These are phyloP conservation scores for Xylariaceae sp. DNA, from an alignment of 2,329 filamentous ascomycete genomes.

Conservation along the genomic window DNA sequence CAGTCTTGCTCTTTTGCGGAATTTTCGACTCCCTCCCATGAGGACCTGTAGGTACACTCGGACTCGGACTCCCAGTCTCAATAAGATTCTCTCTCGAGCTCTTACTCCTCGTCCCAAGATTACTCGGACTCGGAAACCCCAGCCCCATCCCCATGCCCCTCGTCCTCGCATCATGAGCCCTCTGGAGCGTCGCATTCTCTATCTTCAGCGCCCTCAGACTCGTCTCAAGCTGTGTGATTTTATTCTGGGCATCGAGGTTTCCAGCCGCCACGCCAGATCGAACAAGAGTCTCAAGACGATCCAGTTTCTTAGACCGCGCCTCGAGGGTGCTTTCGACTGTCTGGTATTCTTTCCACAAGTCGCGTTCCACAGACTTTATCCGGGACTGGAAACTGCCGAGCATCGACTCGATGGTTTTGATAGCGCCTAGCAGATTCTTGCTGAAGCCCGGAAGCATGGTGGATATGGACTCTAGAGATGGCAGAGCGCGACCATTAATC, in stretches of 20 bases:
- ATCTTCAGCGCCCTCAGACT: constrained; percentile 62
- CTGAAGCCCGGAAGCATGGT: constrained; percentile 85
- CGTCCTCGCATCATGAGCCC: constrained; percentile 57
- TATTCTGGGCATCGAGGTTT: constrained; percentile 41
- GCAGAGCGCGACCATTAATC: constrained; percentile 79
- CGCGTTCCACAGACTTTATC: constrained; percentile 81
- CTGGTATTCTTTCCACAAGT: constrained; percentile 89
- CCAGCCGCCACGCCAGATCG: constrained; percentile 60
- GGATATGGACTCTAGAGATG: constrained; percentile 80
- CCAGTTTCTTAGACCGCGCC: constrained; percentile 76
- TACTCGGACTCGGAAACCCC: constrained; percentile 16
- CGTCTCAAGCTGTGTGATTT: constrained; percentile 56
- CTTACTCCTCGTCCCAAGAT: constrained; percentile 42
- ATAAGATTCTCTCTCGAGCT: constrained; percentile 31
- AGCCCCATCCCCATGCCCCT: constrained; percentile 26
- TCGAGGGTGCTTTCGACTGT: constrained; percentile 79
- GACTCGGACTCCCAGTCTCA: constrained; percentile 49
- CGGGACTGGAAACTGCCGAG: constrained; percentile 74
- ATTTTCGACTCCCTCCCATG: constrained; percentile 28
- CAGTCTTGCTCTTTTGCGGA: constrained; percentile 38
- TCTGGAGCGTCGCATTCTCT: constrained; percentile 67
- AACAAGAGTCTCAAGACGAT: constrained; percentile 78
- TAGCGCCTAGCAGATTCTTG: constrained; percentile 80
- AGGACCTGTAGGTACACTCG: constrained; percentile 54
- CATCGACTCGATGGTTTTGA: constrained; percentile 83